Base-by-base conservation (phyloP, 352 stramenopile genomes). In the Globisporangium splendens region DNA sequence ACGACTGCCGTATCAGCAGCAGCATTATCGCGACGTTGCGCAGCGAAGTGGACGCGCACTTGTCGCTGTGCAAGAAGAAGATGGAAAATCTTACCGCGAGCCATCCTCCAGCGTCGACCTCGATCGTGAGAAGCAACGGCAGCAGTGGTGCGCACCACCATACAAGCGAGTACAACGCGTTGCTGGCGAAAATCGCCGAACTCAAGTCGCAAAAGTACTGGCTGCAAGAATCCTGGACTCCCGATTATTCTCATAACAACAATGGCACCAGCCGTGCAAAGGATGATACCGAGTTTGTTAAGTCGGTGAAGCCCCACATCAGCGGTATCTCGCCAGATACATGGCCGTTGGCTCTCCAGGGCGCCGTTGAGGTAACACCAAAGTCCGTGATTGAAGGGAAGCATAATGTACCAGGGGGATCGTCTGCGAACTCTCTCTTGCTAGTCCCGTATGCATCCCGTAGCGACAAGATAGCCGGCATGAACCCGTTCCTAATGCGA, bases 181-280 rank as follows among this genome's bases (percentile, higher is more conserved):
- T 86, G 13, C 62, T 83, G 28, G 61, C 63, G 33, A 65, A 65
- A 12, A 55, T 91, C 21, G 68, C 75, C 0, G 75, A 86, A 57
- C 71, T 93, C 42, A 92, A 91, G 68, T 90, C 84, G 20, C 84
- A 93, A 46, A 89, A 90, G 64, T 91, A 91, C 68, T 93, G 84
- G 84, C 61, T 93, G 8, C 67, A 89, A 17, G 73, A 91, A 65
- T 70, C 72, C 8, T 93, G 84, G 84, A 50, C 51, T 20, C 43
- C 54, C 17, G 59, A 59, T 15, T 33, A 35, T 35, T 35, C 28
- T 35, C 28, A 35, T 8, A 35, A 50, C 11, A 52, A 65, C 67
- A 0, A 52, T 70, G 21, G 68, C 28, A 12, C 17, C 51, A 13
- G 47, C 44, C 44, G 39, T 54, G 18, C 18, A 35, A 38, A 54